Percentiles rank a stretch among this genome's conserved stretches.
Conservation (phyloP, 2,329 filamentous ascomycete species). For the Colletotrichum liriopes region DNA sequence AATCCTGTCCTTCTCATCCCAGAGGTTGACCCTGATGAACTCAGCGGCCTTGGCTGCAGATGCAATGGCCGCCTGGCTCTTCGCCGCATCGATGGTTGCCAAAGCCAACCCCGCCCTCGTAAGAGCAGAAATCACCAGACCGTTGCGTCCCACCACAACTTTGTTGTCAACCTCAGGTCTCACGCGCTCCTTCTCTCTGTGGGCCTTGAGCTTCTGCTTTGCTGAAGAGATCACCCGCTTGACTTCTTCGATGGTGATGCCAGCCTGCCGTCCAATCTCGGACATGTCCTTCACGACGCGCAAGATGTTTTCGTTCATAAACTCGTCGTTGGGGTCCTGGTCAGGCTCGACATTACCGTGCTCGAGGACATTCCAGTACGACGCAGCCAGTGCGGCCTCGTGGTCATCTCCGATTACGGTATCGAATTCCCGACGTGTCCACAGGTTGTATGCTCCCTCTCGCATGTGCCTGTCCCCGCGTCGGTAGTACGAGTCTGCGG, state of each 20-base stretch:
- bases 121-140: constrained; percentile 87
- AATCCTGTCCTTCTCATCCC: constrained; percentile 73
- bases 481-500: constrained; percentile 86
- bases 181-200: constrained; percentile 82
- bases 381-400: constrained; percentile 76
- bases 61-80: constrained; percentile 72
- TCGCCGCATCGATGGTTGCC: constrained; percentile 70
- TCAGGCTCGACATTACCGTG: constrained; percentile 89
- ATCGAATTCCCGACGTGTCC: constrained; percentile 91
- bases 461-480: constrained; percentile 85
- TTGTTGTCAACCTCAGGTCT: constrained; percentile 89
- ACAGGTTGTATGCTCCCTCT: constrained; percentile 95
- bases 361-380: constrained; percentile 86
- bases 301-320: constrained; percentile 93
- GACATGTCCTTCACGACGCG: constrained; percentile 77
- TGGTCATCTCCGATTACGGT: constrained; percentile 74
- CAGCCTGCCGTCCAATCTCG: constrained; percentile 82
- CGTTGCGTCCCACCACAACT: constrained; percentile 89
- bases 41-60: constrained; percentile 78
- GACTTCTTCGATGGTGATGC: constrained; percentile 79
- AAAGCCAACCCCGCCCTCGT: constrained; percentile 81
- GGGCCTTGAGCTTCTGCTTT: constrained; percentile 76
- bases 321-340: constrained; percentile 92
- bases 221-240: constrained; percentile 77
- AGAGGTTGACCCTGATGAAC: constrained; percentile 83